phyloP scores from a whole-genome alignment of 2,329 filamentous ascomycete genomes.

The Xylaria sp. region DNA sequence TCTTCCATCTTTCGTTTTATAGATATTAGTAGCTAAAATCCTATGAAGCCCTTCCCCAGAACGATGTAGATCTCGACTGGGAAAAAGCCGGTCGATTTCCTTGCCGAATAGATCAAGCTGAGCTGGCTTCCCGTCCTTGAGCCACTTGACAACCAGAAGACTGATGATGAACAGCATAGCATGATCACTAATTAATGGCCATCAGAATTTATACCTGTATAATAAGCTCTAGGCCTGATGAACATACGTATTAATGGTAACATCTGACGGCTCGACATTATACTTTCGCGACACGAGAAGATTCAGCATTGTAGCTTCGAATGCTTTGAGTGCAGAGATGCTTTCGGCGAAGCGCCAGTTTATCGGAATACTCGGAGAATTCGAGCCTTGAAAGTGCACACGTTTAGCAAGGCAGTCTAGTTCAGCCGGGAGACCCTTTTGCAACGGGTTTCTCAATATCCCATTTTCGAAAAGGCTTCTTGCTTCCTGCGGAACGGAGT shows the following conservation, averaged over 20 bases:
- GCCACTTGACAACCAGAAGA: conserved; percentile 10
- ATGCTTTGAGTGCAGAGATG: conserved; percentile 34
- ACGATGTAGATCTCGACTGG: conserved; percentile 27
- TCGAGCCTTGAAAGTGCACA: conserved; percentile 29
- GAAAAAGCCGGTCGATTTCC: conserved; percentile 24
- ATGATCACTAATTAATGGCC: conserved; percentile 26
- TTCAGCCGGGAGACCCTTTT: conserved; percentile 18
- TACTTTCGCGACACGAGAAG: conserved; percentile 28
- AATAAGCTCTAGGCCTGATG: background rate
- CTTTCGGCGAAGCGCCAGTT: conserved; percentile 35
- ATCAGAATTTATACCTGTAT: no score
- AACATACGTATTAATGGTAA: conserved; percentile 33
- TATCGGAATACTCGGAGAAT: conserved; percentile 28
- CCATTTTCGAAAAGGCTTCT: conserved; percentile 28
- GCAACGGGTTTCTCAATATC: conserved; percentile 30
- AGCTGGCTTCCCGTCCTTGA: conserved; percentile 19
- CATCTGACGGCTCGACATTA: conserved; percentile 23
- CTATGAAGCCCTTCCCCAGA: conserved; percentile 10
- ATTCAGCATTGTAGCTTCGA: conserved; percentile 34
- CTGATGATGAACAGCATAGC: conserved; percentile 34
- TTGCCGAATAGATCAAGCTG: conserved; percentile 12
- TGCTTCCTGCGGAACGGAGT: conserved; percentile 31
- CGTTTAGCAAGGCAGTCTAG: conserved; percentile 21
- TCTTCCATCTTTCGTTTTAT: conserved; percentile 31
- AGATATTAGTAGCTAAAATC: conserved; percentile 28